Evolutionary conservation across 2,329 filamentous ascomycete species (phyloP), one percentile per base, ranked within the genome.

Genomic region (Chaetomium sp.): DNA sequence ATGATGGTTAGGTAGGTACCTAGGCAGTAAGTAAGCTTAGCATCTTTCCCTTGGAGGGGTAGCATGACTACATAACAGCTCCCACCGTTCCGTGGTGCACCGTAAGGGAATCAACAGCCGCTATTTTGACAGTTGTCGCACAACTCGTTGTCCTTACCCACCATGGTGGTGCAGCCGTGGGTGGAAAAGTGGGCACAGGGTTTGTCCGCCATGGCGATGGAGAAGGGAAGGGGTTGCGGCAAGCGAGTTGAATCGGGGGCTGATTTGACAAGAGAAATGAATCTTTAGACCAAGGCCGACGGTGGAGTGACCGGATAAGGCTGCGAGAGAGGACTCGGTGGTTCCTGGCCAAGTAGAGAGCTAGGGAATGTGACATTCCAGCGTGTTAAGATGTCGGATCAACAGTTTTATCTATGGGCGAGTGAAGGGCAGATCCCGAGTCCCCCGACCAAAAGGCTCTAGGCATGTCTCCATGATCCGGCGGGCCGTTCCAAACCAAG

Each of bases 161-260:
- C 63, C 63, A 62, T 42, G 4, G 35, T 62, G 16, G 63, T 59
- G 59, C 63, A 65, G 38, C 63, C 59, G 50, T 62, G 60, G 10
- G 55, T 65, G 38, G 55, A 38, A 29, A 59, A 62, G 27, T 65
- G 63, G 38, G 63, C 63, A 35, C 63, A 65, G 23, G 63, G 63
- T 51, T 62, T 65, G 23, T 65, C 60, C 5, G 63, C 55, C 63
- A 65, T 65, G 29, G 31, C 9, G 61, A 23, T 16, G 4, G 49
- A 13, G n/a, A 23, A 21, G 1, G 33, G n/a, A 19, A 19, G 13
- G 38, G 13, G 38, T 19, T 42, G 12, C 38, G 13, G 13, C 38
- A n/a, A n/a, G 42, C 21, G 33, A 35, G 10, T 19, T 42, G 38
- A 19, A 19, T 42, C 16, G 38, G 47, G 8, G 23, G 23, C 12